Conservation (phyloP, 140 eudicot species). For the Flaveria floridana region DNA sequence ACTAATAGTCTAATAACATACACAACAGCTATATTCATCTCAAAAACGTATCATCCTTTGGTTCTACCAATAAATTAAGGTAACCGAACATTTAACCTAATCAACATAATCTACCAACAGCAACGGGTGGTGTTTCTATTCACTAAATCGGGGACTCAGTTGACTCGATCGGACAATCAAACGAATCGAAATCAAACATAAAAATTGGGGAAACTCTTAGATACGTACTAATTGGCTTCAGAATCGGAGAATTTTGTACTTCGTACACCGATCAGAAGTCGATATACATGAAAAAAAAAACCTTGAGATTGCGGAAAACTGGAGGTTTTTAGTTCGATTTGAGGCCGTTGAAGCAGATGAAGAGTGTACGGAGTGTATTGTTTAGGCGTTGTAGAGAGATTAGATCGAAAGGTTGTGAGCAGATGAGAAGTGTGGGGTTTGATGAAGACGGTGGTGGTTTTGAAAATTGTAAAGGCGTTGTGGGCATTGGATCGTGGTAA, state of each 20-base stretch:
- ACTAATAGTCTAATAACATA: no score
- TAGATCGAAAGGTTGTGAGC: background rate
- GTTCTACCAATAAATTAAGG: no score
- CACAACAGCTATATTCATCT: no score
- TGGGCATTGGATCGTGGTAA: constrained; percentile 30
- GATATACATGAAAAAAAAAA: no score
- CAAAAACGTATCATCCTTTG: background rate
- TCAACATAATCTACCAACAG: background rate
- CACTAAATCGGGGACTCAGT: background rate
- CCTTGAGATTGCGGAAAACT: no score
- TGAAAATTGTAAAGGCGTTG: constrained; percentile 26
- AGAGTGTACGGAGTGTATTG: background rate
- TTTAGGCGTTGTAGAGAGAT: background rate
- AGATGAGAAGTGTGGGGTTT: background rate
- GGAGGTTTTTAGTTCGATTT: constrained; percentile 20
- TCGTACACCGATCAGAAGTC: no score
- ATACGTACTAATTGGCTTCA: constrained; percentile 1
- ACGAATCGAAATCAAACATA: background rate
- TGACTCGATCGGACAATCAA: constrained; percentile 13
- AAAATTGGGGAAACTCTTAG: background rate
- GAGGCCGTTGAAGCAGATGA: background rate
- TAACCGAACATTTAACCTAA: no score
- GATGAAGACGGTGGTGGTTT: constrained; percentile 12
- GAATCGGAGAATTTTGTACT: background rate
- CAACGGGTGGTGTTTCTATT: background rate